A percentile compares a stretch with the other conserved stretches of the same genome.
Conservation (phyloP, 371 early-diverging fungal genomes). For the Rhizopus microsporus region DNA sequence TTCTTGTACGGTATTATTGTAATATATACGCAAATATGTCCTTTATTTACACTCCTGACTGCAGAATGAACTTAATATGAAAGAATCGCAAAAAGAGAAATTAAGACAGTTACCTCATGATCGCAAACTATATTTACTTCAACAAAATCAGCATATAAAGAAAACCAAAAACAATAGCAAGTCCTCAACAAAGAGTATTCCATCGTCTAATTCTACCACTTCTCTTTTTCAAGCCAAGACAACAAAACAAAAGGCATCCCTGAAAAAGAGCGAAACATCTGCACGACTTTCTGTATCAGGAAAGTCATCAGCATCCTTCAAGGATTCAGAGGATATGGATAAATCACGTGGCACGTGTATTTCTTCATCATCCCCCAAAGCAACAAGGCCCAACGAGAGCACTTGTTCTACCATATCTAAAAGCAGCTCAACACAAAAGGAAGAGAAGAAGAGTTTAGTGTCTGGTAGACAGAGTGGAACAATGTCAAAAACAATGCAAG, state of each 20-base stretch:
- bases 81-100: slow-evolving; percentile 49
- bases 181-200: slow-evolving; percentile 6
- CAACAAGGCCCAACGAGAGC: no score
- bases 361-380: no score
- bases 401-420: no score
- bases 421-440: no score
- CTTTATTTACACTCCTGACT: background rate
- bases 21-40: background rate
- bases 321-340: no score
- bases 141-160: slow-evolving; percentile 54
- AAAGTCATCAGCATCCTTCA: no score
- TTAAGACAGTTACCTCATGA: slow-evolving; percentile 52
- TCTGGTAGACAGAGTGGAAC: no score
- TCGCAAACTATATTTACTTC: slow-evolving; percentile 51
- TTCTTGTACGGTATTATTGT: slow-evolving; percentile 15
- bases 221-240: slow-evolving; percentile 25
- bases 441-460: no score
- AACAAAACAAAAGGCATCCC: slow-evolving; percentile 20
- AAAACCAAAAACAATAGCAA: slow-evolving; percentile 14
- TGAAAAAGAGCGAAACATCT: slow-evolving; percentile 32
- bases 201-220: slow-evolving; percentile 21
- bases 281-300: slow-evolving; percentile 7
- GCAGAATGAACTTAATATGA: slow-evolving; percentile 64
- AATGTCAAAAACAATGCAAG: no score
- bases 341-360: no score